A percentile compares a stretch with the other conserved stretches of the same genome.
Conservation (phyloP, 306 rosid species). For the Rosa persica region DNA sequence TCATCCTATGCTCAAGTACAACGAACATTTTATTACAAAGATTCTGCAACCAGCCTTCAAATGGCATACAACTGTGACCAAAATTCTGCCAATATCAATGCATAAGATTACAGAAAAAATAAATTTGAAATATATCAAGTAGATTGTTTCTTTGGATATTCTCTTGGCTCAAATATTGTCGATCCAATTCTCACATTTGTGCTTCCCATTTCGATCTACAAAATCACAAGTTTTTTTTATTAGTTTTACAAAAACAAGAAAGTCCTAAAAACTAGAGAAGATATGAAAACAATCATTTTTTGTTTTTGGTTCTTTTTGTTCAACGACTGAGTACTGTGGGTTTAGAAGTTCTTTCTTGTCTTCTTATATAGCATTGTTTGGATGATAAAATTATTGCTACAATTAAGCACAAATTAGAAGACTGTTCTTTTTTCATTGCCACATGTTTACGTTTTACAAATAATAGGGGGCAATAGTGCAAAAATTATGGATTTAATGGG, state of each 20-base stretch:
- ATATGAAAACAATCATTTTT: not conserved
- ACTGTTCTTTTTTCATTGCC: not conserved
- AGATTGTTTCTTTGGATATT: slow-evolving; percentile 59
- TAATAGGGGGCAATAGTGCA: not conserved
- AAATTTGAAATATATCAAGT: not conserved
- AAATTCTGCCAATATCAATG: not conserved
- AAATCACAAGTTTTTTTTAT: slow-evolving; percentile 17
- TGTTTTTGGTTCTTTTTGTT: too few species aligned
- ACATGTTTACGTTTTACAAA: not conserved
- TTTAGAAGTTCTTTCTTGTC: not conserved
- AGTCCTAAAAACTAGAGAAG: not conserved
- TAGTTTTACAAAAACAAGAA: not conserved
- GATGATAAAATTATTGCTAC: not conserved
- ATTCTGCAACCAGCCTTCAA: not conserved
- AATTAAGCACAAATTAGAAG: not conserved
- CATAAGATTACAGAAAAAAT: not conserved
- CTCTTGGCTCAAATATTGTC: slow-evolving; percentile 86
- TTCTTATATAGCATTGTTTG: not conserved
- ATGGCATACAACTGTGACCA: not conserved
- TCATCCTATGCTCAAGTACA: too few species aligned
- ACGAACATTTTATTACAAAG: not conserved
- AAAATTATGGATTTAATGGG: not conserved
- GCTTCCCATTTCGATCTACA: slow-evolving; percentile 93
- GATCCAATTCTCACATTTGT: slow-evolving; percentile 91
- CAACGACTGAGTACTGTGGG: not conserved